A percentile compares a stretch with the other conserved stretches of the same genome.
Conservation (phyloP, 2,329 filamentous ascomycete genomes). For the Xylaria sp. region DNA sequence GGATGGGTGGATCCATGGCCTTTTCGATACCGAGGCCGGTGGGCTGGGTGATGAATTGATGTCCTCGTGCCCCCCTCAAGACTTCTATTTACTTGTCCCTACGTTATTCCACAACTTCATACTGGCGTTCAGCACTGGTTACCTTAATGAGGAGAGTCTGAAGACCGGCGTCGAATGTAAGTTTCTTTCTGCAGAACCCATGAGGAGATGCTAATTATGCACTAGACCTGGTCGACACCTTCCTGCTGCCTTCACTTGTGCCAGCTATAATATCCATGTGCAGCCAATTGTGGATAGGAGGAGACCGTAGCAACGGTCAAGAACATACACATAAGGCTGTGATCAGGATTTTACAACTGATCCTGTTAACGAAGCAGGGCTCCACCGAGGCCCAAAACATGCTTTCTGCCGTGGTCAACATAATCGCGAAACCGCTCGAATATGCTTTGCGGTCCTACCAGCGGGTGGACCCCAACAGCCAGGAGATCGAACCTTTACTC, state of each 20-base stretch:
- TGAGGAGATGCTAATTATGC: conserved; percentile 17
- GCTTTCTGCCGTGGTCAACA: conserved; percentile 71
- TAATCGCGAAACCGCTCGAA: conserved; percentile 70
- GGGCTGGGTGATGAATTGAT: conserved; percentile 80
- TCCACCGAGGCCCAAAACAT: conserved; percentile 72
- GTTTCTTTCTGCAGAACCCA: conserved; percentile 33
- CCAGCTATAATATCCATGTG: conserved; percentile 73
- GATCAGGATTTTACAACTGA: conserved; percentile 71
- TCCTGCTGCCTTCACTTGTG: conserved; percentile 76
- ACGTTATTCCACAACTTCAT: conserved; percentile 77
- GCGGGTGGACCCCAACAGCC: conserved; percentile 65
- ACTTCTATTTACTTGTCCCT: conserved; percentile 79
- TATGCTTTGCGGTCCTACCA: conserved; percentile 68
- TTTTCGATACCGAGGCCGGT: conserved; percentile 74
- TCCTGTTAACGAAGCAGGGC: conserved; percentile 70
- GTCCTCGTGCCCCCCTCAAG: conserved; percentile 78
- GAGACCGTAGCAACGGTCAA: conserved; percentile 50
- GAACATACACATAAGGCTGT: conserved; percentile 71
- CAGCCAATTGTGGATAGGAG: conserved; percentile 64
- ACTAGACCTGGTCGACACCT: conserved; percentile 74
- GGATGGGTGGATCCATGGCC: conserved; percentile 73
- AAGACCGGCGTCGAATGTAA: conserved; percentile 77
- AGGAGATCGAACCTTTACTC: conserved; percentile 71
- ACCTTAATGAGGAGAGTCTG: conserved; percentile 69
- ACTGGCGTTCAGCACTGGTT: conserved; percentile 66